phyloP scores from a whole-genome alignment of 805 yeast genomes.

The Cyberlindnera nakhonratchasimensis region DNA sequence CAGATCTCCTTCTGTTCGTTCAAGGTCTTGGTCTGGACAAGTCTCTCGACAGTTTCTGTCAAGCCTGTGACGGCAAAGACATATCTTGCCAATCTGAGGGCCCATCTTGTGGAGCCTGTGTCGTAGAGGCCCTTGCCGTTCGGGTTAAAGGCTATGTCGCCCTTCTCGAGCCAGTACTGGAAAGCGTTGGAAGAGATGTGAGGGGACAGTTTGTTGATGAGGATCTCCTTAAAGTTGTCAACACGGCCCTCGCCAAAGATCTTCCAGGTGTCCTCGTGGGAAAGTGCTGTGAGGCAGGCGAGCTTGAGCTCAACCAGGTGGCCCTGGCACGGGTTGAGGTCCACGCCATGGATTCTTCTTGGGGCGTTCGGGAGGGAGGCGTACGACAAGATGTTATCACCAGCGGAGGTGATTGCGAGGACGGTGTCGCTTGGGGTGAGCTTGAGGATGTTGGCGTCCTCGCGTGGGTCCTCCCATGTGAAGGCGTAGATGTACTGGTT shows the following conservation, averaged over 20 bases:
- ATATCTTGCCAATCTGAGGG: slow-evolving; percentile 61
- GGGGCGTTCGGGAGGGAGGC: slow-evolving; percentile 71
- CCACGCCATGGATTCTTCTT: slow-evolving; percentile 77
- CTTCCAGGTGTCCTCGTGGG: slow-evolving; percentile 62
- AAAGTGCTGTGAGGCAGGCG: slow-evolving; percentile 59
- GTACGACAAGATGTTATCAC: slow-evolving; percentile 74
- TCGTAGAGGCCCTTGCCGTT: slow-evolving; percentile 66
- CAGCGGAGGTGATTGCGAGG: slow-evolving; percentile 82
- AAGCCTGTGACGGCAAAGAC: slow-evolving; percentile 58
- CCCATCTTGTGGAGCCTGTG: slow-evolving; percentile 88
- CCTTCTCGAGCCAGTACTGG: slow-evolving; percentile 74
- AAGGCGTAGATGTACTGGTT: slow-evolving; percentile 82
- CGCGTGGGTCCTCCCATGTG: slow-evolving; percentile 90
- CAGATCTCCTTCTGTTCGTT: slow-evolving; percentile 64
- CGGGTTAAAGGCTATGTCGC: slow-evolving; percentile 50
- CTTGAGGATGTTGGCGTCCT: slow-evolving; percentile 65
- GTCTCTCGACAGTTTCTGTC: slow-evolving; percentile 44
- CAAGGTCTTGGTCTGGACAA: slow-evolving; percentile 56
- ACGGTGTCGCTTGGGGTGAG: slow-evolving; percentile 65
- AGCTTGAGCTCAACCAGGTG: slow-evolving; percentile 76
- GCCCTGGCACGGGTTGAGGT: slow-evolving; percentile 78
- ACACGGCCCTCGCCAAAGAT: slow-evolving; percentile 75
- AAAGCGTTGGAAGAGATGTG: slow-evolving; percentile 76
- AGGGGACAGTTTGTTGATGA: slow-evolving; percentile 56
- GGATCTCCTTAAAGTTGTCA: slow-evolving; percentile 46